Evolutionary conservation across 2,329 filamentous ascomycete species (phyloP).

Genomic region (Botryotinia globosa): DNA sequence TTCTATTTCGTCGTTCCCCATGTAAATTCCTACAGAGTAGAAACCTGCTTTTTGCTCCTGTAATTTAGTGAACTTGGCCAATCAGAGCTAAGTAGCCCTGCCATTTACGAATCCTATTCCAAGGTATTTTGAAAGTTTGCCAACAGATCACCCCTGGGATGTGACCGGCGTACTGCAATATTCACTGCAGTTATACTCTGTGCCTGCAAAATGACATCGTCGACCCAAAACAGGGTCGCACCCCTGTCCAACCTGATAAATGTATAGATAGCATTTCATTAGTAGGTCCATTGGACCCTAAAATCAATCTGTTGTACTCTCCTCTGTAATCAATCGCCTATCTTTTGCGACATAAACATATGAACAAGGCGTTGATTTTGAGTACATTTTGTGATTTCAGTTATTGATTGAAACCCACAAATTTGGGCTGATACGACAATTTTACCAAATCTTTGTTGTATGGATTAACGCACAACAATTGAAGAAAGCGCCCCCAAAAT

Average conservation of each 20-base stretch:
- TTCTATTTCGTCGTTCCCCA: neutral
- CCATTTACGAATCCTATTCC: neutral
- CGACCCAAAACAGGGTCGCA: constrained; percentile 18
- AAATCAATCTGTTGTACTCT: neutral
- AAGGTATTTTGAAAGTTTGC: neutral
- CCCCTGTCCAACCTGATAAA: constrained; percentile 9
- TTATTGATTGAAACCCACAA: neutral
- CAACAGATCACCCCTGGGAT: neutral
- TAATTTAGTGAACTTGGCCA: neutral
- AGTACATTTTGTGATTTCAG: no score
- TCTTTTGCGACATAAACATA: neutral
- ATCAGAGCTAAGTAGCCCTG: neutral
- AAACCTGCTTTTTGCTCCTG: constrained; percentile 6
- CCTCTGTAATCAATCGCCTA: neutral
- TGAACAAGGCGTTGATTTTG: neutral
- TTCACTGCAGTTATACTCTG: neutral
- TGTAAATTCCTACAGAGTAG: neutral
- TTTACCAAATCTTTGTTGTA: neutral
- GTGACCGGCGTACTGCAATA: neutral
- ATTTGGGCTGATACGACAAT: neutral
- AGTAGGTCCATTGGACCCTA: neutral
- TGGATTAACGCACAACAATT: neutral
- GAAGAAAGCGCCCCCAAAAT: constrained; percentile 3
- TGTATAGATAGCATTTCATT: neutral
- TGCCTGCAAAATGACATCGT: constrained; percentile 27